Evolutionary conservation across 2,329 filamentous ascomycete species (phyloP).

Genomic region (Paraphaeosphaeria minitans): DNA sequence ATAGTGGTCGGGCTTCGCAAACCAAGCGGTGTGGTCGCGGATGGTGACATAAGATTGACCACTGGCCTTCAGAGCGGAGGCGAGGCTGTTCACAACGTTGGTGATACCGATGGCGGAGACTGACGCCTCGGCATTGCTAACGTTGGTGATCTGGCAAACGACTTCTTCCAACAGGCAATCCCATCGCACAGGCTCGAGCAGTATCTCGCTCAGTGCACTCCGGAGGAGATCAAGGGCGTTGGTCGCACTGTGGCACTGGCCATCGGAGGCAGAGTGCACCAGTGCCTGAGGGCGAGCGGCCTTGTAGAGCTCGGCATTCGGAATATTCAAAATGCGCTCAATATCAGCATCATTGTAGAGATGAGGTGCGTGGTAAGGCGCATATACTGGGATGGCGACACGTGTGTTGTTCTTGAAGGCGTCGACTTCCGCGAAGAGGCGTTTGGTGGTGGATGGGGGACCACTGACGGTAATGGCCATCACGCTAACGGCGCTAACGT

Average conservation of each 20-base stretch:
- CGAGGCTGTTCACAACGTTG: slow-evolving; percentile 61
- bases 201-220: slow-evolving; percentile 52
- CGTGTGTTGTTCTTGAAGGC: slow-evolving; percentile 57
- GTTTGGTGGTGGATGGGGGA: slow-evolving; percentile 59
- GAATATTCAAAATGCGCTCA: slow-evolving; percentile 55
- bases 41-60: slow-evolving; percentile 52
- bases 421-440: slow-evolving; percentile 56
- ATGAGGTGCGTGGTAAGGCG: slow-evolving; percentile 64
- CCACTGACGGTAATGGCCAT: slow-evolving; percentile 66
- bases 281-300: slow-evolving; percentile 50
- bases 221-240: slow-evolving; percentile 54
- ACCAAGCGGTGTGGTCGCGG: slow-evolving; percentile 54
- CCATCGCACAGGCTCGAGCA: slow-evolving; percentile 56
- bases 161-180: slow-evolving; percentile 55
- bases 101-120: slow-evolving; percentile 58
- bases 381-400: slow-evolving; percentile 60
- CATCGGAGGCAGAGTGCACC: slow-evolving; percentile 55
- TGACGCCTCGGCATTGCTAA: slow-evolving; percentile 48
- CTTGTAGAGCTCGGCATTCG: slow-evolving; percentile 48
- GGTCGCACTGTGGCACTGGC: slow-evolving; percentile 53
- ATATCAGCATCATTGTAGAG: slow-evolving; percentile 58
- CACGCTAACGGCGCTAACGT: slow-evolving; percentile 63
- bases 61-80: slow-evolving; percentile 58
- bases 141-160: slow-evolving; percentile 53
- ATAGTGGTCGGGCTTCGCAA: slow-evolving; percentile 30